phyloP scores from a whole-genome alignment of 345 rosid genomes.

The Eucalyptus pumila region DNA sequence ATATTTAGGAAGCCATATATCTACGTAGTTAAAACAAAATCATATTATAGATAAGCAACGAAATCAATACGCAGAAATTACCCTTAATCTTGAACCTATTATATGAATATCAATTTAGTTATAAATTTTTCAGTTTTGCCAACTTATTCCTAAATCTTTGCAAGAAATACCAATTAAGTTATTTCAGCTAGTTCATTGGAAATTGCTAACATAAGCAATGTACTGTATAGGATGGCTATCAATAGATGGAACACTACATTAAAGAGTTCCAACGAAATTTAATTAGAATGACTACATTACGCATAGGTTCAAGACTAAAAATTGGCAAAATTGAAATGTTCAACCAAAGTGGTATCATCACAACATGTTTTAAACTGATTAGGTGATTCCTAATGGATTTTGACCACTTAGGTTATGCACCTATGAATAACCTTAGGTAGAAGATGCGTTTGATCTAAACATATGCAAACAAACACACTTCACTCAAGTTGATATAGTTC shows the following conservation, averaged over 20 bases:
- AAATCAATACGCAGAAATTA: not conserved
- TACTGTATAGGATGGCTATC: rapidly evolving
- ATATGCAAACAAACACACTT: not conserved
- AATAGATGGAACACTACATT: too few relatives aligned
- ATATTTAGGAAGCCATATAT: not conserved
- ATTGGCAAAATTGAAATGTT: not conserved
- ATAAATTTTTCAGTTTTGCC: rapidly evolving
- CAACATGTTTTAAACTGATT: too few relatives aligned
- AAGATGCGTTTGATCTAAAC: not conserved
- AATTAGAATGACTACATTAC: not conserved
- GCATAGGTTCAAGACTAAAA: rapidly evolving
- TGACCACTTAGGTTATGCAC: not conserved
- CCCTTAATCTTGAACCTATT: not conserved
- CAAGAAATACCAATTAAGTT: too few relatives aligned
- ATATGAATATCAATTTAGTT: not conserved
- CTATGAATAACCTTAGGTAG: not conserved
- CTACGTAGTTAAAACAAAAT: not conserved
- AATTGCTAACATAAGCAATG: too few relatives aligned
- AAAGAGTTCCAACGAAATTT: too few relatives aligned
- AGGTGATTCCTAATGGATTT: not conserved
- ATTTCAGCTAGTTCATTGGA: rapidly evolving
- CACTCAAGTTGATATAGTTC: not conserved
- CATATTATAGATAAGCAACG: not conserved
- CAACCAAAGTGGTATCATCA: too few relatives aligned
- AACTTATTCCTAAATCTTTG: too few relatives aligned